phyloP scores from a whole-genome alignment of 495 filamentous ascomycete genomes.

The Hyaloscypha variabilis region DNA sequence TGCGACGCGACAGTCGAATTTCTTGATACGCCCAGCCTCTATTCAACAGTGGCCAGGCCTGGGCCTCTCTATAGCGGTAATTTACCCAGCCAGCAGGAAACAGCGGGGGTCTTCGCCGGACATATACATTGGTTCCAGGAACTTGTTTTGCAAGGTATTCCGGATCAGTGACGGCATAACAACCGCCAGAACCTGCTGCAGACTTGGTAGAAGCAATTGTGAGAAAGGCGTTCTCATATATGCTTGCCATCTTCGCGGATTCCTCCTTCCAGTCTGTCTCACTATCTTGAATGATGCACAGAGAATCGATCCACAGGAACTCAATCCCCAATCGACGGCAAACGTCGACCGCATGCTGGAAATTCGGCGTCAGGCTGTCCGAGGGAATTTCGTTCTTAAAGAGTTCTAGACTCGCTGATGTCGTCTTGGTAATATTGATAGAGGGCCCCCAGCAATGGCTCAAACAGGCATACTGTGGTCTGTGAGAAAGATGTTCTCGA shows the following conservation, averaged over 20 bases:
- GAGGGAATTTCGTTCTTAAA: conserved; percentile 14
- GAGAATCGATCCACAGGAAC: conserved; percentile 43
- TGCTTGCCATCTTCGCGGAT: conserved; percentile 20
- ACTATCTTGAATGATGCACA: too few relatives aligned
- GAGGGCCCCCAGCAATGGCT: conserved; percentile 26
- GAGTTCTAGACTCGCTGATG: not conserved
- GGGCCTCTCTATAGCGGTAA: not conserved
- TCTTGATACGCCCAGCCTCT: conserved; percentile 23
- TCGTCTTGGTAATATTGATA: conserved; percentile 9
- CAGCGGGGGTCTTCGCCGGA: not conserved
- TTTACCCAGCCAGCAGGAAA: not conserved
- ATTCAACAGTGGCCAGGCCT: not conserved
- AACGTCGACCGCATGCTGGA: conserved; percentile 33
- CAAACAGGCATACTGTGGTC: conserved; percentile 10
- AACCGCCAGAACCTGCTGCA: not conserved
- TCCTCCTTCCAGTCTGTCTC: conserved; percentile 21
- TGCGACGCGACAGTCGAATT: conserved; percentile 14
- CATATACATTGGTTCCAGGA: not conserved
- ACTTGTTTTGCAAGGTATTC: not conserved
- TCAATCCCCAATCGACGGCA: conserved; percentile 27
- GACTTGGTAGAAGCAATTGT: conserved; percentile 22
- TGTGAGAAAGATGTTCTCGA: not conserved
- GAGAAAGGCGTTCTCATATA: conserved; percentile 23
- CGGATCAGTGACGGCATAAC: conserved; percentile 3
- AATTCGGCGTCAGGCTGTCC: conserved; percentile 25